phyloP scores from a whole-genome alignment of 441 rosid species.

The Sinapis alba region DNA sequence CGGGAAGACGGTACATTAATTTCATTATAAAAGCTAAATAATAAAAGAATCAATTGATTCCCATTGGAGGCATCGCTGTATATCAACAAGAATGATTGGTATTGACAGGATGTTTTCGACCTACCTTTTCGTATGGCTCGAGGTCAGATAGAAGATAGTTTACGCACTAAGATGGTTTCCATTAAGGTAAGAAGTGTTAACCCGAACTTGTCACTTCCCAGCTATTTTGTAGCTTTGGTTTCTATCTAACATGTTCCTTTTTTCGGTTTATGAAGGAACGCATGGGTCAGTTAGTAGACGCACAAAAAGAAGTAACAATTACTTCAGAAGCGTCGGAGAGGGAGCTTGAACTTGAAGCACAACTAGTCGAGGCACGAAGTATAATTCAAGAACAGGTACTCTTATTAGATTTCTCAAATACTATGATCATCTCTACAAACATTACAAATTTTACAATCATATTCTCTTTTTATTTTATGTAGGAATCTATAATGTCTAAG shows the following conservation, averaged over 20 bases:
- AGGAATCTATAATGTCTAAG: slow-evolving; percentile 82
- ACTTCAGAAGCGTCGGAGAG: slow-evolving; percentile 95
- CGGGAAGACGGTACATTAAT: slow-evolving; percentile 70
- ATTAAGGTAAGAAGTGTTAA: slow-evolving; percentile 58
- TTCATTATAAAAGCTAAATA: slow-evolving; percentile 2
- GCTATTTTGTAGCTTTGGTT: background rate
- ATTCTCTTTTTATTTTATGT: slow-evolving; percentile 13
- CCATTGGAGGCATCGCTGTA: background rate
- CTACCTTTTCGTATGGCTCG: slow-evolving; percentile 91
- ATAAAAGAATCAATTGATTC: background rate
- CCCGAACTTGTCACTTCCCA: background rate
- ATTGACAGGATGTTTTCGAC: slow-evolving; percentile 82
- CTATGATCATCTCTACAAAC: background rate
- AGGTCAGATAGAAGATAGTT: slow-evolving; percentile 95
- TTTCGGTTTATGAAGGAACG: slow-evolving; percentile 63
- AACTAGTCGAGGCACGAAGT: slow-evolving; percentile 97
- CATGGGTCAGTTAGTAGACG: slow-evolving; percentile 90
- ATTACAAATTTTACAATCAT: background rate
- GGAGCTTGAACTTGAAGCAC: slow-evolving; percentile 99
- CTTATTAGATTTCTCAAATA: background rate
- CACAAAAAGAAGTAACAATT: slow-evolving; percentile 87
- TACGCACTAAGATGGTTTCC: slow-evolving; percentile 86
- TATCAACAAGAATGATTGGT: background rate
- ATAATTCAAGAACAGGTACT: slow-evolving; percentile 95
- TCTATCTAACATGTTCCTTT: slow-evolving; percentile 8